phyloP scores from a whole-genome alignment of 2,329 filamentous ascomycete species.

The Chaetomiaceae sp. region DNA sequence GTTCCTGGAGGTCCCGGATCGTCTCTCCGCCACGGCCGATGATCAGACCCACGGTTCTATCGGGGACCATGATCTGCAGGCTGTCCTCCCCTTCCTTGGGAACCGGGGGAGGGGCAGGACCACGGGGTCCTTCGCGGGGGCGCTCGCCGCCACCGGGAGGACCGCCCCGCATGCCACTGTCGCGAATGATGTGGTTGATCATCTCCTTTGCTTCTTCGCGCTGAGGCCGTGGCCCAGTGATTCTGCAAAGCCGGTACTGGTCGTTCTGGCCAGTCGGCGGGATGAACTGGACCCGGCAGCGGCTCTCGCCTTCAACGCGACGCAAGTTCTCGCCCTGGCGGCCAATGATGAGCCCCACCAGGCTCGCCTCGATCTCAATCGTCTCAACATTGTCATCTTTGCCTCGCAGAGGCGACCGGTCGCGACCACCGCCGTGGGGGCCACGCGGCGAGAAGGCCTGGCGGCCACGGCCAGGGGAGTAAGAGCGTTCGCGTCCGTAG shows the following conservation, averaged over 20 bases:
- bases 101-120: constrained; percentile 35
- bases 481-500: constrained; percentile 63
- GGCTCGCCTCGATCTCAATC: constrained; percentile 78
- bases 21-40: constrained; percentile 93
- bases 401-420: constrained; percentile 66
- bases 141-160: constrained; percentile 36
- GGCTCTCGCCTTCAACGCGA: constrained; percentile 76
- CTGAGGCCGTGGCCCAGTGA: constrained; percentile 66
- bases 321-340: constrained; percentile 84
- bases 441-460: constrained; percentile 56
- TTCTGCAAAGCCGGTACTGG: constrained; percentile 76
- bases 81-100: constrained; percentile 77
- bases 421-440: constrained; percentile 42
- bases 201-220: constrained; percentile 71
- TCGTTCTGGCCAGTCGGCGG: constrained; percentile 68
- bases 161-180: constrained; percentile 54
- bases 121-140: constrained; percentile 27
- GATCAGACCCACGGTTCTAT: constrained; percentile 86
- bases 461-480: constrained; percentile 53
- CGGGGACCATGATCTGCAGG: constrained; percentile 90
- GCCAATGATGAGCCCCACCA: constrained; percentile 87
- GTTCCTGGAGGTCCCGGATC: constrained; percentile 85
- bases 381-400: constrained; percentile 71
- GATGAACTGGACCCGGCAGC: constrained; percentile 82
- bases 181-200: not conserved